These are phyloP conservation scores for Arctium minus DNA, from an alignment of 129 eudicot genomes.

Conservation along the genomic window DNA sequence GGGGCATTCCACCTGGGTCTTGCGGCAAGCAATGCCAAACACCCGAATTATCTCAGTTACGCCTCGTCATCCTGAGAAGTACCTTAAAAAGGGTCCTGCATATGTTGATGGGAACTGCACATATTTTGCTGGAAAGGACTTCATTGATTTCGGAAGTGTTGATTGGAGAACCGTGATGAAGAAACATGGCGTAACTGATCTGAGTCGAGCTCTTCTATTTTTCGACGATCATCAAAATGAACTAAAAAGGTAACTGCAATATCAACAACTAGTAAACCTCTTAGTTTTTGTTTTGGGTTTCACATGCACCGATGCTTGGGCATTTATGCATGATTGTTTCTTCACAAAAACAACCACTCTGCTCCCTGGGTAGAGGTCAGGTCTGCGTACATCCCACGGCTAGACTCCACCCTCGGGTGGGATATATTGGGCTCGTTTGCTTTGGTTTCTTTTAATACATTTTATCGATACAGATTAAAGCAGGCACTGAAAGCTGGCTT, in stretches of 20 bases:
- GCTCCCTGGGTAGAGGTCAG: neutral
- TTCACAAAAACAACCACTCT: neutral
- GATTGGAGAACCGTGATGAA: conserved; percentile 78
- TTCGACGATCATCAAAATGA: conserved; percentile 98
- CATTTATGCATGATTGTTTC: neutral
- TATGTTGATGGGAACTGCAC: conserved; percentile 97
- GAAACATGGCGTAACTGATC: conserved; percentile 68
- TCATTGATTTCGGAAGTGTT: conserved; percentile 85
- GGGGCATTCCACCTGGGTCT: conserved; percentile 98
- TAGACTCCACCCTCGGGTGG: neutral
- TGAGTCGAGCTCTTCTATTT: conserved; percentile 74
- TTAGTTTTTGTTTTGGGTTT: neutral
- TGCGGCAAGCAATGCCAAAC: conserved; percentile 95
- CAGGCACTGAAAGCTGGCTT: conserved; percentile 96
- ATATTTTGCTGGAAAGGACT: conserved; percentile 97
- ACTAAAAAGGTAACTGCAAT: conserved; percentile 62
- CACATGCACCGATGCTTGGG: neutral
- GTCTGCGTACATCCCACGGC: too few relatives aligned
- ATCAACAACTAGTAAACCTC: neutral
- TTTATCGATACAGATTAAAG: conserved; percentile 54
- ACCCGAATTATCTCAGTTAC: conserved; percentile 78
- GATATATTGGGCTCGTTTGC: neutral
- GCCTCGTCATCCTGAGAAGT: conserved; percentile 97
- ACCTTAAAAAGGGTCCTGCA: conserved; percentile 89
- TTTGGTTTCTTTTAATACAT: neutral